phyloP scores from a whole-genome alignment of 2,329 filamentous ascomycete species.

The Claviceps cyperi region DNA sequence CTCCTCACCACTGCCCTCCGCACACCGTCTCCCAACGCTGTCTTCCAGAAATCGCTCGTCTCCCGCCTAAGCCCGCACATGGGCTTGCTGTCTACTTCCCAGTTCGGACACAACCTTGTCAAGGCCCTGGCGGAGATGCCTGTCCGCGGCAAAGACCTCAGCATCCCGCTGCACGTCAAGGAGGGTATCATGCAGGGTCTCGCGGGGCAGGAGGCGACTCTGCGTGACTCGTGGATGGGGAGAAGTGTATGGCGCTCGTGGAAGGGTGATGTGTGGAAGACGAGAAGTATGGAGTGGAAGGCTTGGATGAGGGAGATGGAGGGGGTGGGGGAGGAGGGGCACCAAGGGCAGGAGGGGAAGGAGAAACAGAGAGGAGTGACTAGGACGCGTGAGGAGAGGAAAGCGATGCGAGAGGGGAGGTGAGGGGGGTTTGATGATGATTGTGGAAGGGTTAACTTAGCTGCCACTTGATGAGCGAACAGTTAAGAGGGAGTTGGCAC shows the following conservation, averaged over 20 bases:
- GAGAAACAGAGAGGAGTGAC: neutral
- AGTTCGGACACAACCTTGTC: slow-evolving; percentile 37
- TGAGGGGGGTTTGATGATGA: too few relatives aligned
- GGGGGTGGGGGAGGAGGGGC: neutral
- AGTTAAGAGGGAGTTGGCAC: too few relatives aligned
- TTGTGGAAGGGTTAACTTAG: too few relatives aligned
- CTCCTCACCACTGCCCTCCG: slow-evolving; percentile 36
- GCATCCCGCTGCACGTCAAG: slow-evolving; percentile 43
- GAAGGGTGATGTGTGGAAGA: slow-evolving; percentile 44
- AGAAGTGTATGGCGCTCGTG: slow-evolving; percentile 42
- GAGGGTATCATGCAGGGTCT: slow-evolving; percentile 38
- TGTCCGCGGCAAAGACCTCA: slow-evolving; percentile 31
- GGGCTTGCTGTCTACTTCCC: slow-evolving; percentile 32
- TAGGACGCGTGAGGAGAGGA: too few relatives aligned
- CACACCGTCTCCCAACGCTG: slow-evolving; percentile 31
- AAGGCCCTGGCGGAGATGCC: slow-evolving; percentile 34
- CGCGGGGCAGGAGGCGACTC: slow-evolving; percentile 29
- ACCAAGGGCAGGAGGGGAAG: neutral
- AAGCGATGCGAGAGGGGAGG: too few relatives aligned
- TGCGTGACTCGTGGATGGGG: slow-evolving; percentile 40
- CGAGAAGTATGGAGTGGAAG: slow-evolving; percentile 39
- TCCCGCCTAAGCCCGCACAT: slow-evolving; percentile 30
- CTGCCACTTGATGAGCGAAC: too few relatives aligned
- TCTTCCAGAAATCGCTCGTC: slow-evolving; percentile 42
- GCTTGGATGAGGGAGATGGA: slow-evolving; percentile 38